phyloP scores from a whole-genome alignment of 768 basidiomycete species.

The Auriculariales sp. region DNA sequence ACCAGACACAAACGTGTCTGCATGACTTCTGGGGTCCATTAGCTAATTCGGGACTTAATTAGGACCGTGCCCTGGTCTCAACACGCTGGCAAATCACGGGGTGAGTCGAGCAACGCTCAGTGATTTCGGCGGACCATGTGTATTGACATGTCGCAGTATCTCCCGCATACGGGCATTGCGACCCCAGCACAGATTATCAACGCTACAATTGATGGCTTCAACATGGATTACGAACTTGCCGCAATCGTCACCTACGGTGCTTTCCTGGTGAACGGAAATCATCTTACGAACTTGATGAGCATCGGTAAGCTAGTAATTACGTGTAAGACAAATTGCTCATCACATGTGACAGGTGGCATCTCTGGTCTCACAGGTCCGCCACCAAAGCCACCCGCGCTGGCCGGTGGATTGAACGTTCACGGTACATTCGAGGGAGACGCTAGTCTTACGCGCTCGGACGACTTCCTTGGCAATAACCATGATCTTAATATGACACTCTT shows the following conservation, averaged over 20 bases:
- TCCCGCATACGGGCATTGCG: conserved; percentile 4
- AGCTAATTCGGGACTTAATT: background rate
- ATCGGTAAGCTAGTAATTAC: background rate
- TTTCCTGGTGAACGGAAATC: conserved; percentile 4
- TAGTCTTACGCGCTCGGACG: conserved; percentile 5
- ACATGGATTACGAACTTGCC: conserved; percentile 5
- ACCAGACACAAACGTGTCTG: background rate
- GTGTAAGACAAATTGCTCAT: background rate
- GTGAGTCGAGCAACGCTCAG: background rate
- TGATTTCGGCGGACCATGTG: too few relatives aligned
- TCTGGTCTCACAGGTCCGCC: background rate
- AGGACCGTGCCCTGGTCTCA: conserved; percentile 6
- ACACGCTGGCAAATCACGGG: conserved; percentile 4
- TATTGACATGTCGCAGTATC: conserved; percentile 2
- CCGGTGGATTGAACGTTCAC: conserved; percentile 1
- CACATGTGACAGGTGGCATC: background rate
- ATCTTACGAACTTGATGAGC: conserved; percentile 4
- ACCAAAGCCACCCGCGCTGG: background rate
- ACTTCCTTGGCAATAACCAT: conserved; percentile 5
- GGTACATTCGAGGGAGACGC: conserved; percentile 6
- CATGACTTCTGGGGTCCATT: background rate
- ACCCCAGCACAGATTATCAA: conserved; percentile 3
- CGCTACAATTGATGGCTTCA: conserved; percentile 6
- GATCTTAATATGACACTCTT: conserved; percentile 5
- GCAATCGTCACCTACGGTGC: conserved; percentile 2